These are phyloP conservation scores for Boletus fagicola DNA, from an alignment of 768 basidiomycete genomes.

Conservation along the genomic window DNA sequence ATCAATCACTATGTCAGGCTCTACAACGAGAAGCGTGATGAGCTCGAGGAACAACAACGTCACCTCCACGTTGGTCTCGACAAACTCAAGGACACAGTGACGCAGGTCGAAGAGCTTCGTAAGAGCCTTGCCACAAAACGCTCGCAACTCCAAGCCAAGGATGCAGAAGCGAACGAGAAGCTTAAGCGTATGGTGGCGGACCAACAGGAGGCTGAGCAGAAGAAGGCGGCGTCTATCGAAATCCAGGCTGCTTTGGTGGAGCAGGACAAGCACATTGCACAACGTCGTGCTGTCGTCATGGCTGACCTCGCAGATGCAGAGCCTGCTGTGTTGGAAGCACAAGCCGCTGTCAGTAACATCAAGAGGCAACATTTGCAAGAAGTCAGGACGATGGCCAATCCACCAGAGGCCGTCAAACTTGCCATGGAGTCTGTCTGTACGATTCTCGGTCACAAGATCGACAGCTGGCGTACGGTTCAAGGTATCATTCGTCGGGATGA, in stretches of 20 bases:
- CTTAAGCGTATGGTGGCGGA: slow-evolving; percentile 96
- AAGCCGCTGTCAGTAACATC: slow-evolving; percentile 95
- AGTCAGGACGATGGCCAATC: slow-evolving; percentile 97
- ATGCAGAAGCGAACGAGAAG: slow-evolving; percentile 95
- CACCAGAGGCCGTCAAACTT: slow-evolving; percentile 94
- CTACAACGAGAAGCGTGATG: slow-evolving; percentile 94
- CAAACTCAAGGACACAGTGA: slow-evolving; percentile 93
- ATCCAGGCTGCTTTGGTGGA: slow-evolving; percentile 92
- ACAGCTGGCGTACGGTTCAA: slow-evolving; percentile 95
- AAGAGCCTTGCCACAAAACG: slow-evolving; percentile 94
- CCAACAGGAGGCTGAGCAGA: slow-evolving; percentile 98
- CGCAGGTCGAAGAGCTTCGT: slow-evolving; percentile 93
- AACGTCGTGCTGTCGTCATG: slow-evolving; percentile 86
- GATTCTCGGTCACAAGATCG: slow-evolving; percentile 93
- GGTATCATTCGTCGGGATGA: slow-evolving; percentile 94
- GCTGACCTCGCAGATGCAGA: slow-evolving; percentile 96
- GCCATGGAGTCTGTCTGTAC: slow-evolving; percentile 99
- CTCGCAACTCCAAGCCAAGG: slow-evolving; percentile 88
- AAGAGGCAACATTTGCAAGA: slow-evolving; percentile 94
- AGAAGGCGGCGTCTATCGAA: slow-evolving; percentile 94
- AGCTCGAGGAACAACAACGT: slow-evolving; percentile 96
- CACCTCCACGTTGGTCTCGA: slow-evolving; percentile 98
- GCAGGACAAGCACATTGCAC: slow-evolving; percentile 86
- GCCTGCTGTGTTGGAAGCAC: slow-evolving; percentile 93
- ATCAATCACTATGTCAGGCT: slow-evolving; percentile 97